These are phyloP conservation scores for Penicillium goetzii DNA, from an alignment of 495 filamentous ascomycete genomes.

Conservation along the genomic window DNA sequence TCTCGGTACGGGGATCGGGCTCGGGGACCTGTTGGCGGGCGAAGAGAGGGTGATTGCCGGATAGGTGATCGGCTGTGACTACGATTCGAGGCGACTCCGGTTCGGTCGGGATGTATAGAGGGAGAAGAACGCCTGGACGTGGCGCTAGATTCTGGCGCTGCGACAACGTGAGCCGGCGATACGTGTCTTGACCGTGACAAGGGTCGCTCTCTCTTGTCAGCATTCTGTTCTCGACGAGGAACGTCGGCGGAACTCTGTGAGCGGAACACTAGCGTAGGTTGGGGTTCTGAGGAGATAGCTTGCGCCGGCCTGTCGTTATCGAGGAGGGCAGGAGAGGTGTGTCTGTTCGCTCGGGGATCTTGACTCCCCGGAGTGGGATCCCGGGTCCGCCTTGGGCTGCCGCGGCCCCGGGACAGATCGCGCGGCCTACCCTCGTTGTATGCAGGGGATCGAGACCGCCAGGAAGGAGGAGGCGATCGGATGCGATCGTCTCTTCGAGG, in stretches of 20 bases:
- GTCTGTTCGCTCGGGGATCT: conserved; percentile 30
- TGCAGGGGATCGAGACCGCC: conserved; percentile 51
- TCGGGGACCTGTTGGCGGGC: conserved; percentile 10
- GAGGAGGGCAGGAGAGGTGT: conserved; percentile 25
- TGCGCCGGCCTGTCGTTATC: conserved; percentile 30
- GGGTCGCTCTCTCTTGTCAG: conserved; percentile 13
- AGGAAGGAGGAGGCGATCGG: conserved; percentile 45
- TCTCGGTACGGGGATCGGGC: conserved; percentile 21
- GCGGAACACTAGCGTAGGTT: neutral
- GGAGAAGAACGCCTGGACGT: conserved; percentile 40
- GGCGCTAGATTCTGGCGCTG: conserved; percentile 26
- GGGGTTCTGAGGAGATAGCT: conserved; percentile 31
- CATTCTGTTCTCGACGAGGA: conserved; percentile 18
- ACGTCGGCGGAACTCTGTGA: conserved; percentile 22
- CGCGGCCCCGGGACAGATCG: conserved; percentile 39
- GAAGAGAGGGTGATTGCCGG: conserved; percentile 16
- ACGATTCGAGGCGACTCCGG: conserved; percentile 16
- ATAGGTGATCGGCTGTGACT: conserved; percentile 30
- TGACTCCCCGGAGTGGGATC: conserved; percentile 39
- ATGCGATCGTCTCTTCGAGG: conserved; percentile 50
- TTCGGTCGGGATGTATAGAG: conserved; percentile 28
- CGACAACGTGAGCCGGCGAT: conserved; percentile 30
- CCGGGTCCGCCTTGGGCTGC: conserved; percentile 38
- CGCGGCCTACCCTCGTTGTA: conserved; percentile 40
- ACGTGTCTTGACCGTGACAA: conserved; percentile 18